Evolutionary conservation across 225 moss, liverwort and hornwort species (phyloP), one percentile per base, ranked within the genome.

Genomic region (Polytrichum formosum): DNA sequence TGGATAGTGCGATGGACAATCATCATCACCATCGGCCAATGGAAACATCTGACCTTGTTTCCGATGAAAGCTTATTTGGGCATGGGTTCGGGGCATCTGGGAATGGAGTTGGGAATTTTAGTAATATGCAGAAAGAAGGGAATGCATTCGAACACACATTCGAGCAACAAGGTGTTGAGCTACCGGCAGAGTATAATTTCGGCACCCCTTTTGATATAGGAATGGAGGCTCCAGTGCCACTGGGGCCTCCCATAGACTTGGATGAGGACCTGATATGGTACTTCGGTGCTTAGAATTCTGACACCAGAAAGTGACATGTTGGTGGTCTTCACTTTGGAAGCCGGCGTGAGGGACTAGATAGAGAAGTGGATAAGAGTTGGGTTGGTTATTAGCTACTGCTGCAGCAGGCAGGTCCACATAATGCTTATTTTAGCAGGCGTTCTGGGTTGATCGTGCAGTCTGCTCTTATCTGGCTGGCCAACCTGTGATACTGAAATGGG

Each of bases 211-310:
- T 84, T 80, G 87, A 88, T 64, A 77, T 88, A 82, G 87, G 87
- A 79, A 79, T 84, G 79, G 87, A 88, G 65, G 64, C 84, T 79
- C 72, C 78, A 55, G 79, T 76, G 81, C 84, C 84, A 19, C 61
- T 88, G 81, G 87, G 81, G 70, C 79, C 84, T 70, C 70, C 82
- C 31, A 73, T 84, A 82, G 87, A 84, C 4, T 71, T 83, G 75
- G 87, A 84, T 63, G 84, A 88, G 76, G 87, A 88, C 75, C 84
- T 84, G 82, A 88, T 88, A 77, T 88, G 87, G 87, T 88, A 88
- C 82, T 88, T 88, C 77, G 87, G 87, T 70, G 87, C 87, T 55
- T 88, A 88, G 77, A 74, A 74, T 59, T 74, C 79, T 53, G 73
- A 69, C 59, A 26, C 72, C 69, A 37, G 79, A 84, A 79, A 73